A percentile compares a stretch with the other conserved stretches of the same genome.
These are phyloP conservation scores for Leucoagaricus sp. DNA, from an alignment of 1,284 basidiomycete genomes.

Conservation along the genomic window DNA sequence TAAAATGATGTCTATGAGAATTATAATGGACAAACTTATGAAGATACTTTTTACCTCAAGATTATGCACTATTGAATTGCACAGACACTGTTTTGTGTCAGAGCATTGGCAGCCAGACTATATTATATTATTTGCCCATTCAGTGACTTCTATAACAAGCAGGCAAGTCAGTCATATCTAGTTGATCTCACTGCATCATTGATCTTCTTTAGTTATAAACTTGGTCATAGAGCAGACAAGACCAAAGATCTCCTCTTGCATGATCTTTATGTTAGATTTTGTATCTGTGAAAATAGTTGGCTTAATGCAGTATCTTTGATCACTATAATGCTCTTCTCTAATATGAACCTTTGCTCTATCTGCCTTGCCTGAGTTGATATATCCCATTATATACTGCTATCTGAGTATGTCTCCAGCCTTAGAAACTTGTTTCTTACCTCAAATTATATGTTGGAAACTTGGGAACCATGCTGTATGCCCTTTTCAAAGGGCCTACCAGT, in stretches of 20 bases:
- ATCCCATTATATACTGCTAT: conserved; percentile 54
- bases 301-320: conserved; percentile 72
- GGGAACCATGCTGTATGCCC: conserved; percentile 82
- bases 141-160: conserved; percentile 59
- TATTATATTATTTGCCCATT: conserved; percentile 84
- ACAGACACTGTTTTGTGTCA: conserved; percentile 76
- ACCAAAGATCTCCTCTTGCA: conserved; percentile 89
- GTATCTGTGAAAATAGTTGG: conserved; percentile 87
- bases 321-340: conserved; percentile 78
- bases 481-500: conserved; percentile 80
- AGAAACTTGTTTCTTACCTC: conserved; percentile 41
- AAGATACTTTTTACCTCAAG: conserved; percentile 76
- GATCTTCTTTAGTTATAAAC: conserved; percentile 65
- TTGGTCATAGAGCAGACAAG: conserved; percentile 77
- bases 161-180: background rate
- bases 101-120: conserved; percentile 86
- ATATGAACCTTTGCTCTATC: conserved; percentile 79
- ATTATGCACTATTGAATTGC: conserved; percentile 75
- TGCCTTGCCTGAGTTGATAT: conserved; percentile 84
- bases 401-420: conserved; percentile 60
- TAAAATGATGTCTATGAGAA: background rate
- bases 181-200: background rate
- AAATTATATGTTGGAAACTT: conserved; percentile 66
- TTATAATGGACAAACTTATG: background rate
- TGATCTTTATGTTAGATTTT: conserved; percentile 81